Evolutionary conservation across 2,329 filamentous ascomycete genomes (phyloP), one percentile per base, ranked within the genome.

Genomic region (Davidsoniella australis): DNA sequence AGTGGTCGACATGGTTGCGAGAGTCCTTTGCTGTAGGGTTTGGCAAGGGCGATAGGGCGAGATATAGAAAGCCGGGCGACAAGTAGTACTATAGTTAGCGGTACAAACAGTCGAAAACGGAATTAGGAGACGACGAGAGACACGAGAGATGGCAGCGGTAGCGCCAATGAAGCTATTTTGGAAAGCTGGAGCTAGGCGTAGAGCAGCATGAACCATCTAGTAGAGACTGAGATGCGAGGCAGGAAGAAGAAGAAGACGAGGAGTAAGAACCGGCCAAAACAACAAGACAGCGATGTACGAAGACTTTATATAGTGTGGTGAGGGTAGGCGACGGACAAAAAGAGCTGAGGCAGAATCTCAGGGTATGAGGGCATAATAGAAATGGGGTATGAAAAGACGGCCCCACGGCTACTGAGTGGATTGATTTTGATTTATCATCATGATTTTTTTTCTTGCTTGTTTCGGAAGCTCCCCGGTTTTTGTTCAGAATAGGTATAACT

Each of bases 1-100:
- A 2, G 77, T 75, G 46, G 76, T 75, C 55, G 84, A 74, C 77
- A 77, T 77, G 56, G 66, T 68, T 58, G 68, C 66, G 41, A 68
- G 61, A 33, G 29, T 9, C 29, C 9, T 24, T 42, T 42, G 20
- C 42, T 18, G 16, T 16, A 10, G 4, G 44, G 48, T 39, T 49
- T 46, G 37, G n/a, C 5, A 20, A 23, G 17, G 14, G 9, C 12
- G 14, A 41, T 18, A 29, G 16, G 24, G 33, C 12, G 38, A 18
- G 39, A 24, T 42, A 16, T 14, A 9, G 18, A 14, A 48, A 33
- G 10, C 17, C 46, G 14, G 29, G n/a, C 18, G 24, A 20, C 16
- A 23, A 20, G 36, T 36, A 9, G 38, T 7, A 23, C 10, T 20
- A 18, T n/a, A 29, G 16, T 23, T 33, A 48, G 41, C 24, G 6